Evolutionary conservation across 2,329 filamentous ascomycete genomes (phyloP).

Genomic region (Berkeleyomyces basicola): DNA sequence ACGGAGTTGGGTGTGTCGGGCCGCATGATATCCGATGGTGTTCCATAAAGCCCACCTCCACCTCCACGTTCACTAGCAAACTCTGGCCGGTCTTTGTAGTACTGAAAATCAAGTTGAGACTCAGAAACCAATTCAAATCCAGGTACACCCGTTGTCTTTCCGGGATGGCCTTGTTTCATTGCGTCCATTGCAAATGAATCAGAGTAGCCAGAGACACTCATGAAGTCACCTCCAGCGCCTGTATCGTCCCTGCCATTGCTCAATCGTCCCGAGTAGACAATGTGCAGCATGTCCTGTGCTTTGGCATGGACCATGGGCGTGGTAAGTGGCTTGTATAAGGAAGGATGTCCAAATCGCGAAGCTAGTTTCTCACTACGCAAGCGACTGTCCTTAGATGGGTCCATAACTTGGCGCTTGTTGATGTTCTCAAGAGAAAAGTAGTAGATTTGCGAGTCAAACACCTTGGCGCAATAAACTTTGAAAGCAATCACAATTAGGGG

Average conservation of each 20-base stretch:
- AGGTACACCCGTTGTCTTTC: conserved; percentile 32
- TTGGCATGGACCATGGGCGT: conserved; percentile 92
- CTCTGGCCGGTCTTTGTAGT: conserved; percentile 78
- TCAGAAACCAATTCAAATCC: conserved; percentile 88
- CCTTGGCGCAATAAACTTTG: conserved; percentile 64
- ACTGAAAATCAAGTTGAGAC: conserved; percentile 71
- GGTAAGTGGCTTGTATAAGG: conserved; percentile 73
- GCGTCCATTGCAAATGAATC: conserved; percentile 65
- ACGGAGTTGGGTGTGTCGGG: conserved; percentile 42
- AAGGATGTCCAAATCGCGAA: conserved; percentile 76
- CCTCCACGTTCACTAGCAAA: conserved; percentile 66
- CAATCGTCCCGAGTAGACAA: conserved; percentile 70
- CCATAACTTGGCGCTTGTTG: conserved; percentile 18
- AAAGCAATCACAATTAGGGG: conserved; percentile 65
- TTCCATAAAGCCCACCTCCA: conserved; percentile 51
- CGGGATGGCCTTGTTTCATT: conserved; percentile 46
- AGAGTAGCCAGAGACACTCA: conserved; percentile 55
- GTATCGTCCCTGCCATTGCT: conserved; percentile 40
- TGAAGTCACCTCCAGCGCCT: conserved; percentile 34
- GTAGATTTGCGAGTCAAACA: conserved; percentile 64
- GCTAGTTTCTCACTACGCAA: conserved; percentile 52
- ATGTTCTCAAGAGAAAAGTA: conserved; percentile 53
- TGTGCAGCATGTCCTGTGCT: conserved; percentile 70
- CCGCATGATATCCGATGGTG: conserved; percentile 39
- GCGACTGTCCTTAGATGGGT: conserved; percentile 22